A percentile compares a stretch with the other conserved stretches of the same genome.
Conservation (phyloP, 2,329 filamentous ascomycete genomes). For the Rutstroemia sydowiana region DNA sequence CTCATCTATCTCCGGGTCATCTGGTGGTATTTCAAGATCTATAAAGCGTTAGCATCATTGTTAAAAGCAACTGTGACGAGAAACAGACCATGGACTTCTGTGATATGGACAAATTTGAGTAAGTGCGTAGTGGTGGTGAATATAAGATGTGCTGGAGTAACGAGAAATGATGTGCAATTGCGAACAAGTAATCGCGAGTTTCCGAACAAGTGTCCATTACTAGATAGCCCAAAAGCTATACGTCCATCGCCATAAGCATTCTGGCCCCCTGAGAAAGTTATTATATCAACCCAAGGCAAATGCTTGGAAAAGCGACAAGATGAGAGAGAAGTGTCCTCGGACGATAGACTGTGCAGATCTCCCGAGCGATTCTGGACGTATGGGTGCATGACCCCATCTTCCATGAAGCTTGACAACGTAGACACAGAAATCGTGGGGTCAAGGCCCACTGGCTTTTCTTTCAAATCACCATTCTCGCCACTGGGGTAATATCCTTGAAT, state of each 20-base stretch:
- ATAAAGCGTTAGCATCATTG: conserved; percentile 4
- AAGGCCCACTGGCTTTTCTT: conserved; percentile 13
- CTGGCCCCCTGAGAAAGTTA: conserved; percentile 16
- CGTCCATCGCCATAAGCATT: conserved; percentile 15
- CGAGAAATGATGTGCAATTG: conserved; percentile 85
- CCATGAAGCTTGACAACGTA: conserved; percentile 22
- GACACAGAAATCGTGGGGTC: conserved; percentile 14
- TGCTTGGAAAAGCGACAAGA: conserved; percentile 26
- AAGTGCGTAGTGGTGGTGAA: conserved; percentile 90
- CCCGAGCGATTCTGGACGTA: conserved; percentile 26
- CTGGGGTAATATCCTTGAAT: conserved; percentile 24
- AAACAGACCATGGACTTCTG: conserved; percentile 51
- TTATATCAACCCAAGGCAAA: conserved; percentile 31
- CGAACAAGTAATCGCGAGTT: conserved; percentile 67
- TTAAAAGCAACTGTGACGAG: neutral
- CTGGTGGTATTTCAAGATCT: conserved; percentile 76
- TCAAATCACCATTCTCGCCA: conserved; percentile 24
- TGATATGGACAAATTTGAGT: conserved; percentile 87
- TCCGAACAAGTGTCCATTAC: conserved; percentile 70
- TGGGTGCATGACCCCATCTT: conserved; percentile 18
- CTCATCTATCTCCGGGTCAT: conserved; percentile 89
- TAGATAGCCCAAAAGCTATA: conserved; percentile 54
- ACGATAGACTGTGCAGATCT: conserved; percentile 25
- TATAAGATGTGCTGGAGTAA: conserved; percentile 76
- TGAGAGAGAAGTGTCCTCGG: conserved; percentile 20